Evolutionary conservation across 148 eudicot genomes (phyloP), one percentile per base, ranked within the genome.

Genomic region (Drosera capensis): DNA sequence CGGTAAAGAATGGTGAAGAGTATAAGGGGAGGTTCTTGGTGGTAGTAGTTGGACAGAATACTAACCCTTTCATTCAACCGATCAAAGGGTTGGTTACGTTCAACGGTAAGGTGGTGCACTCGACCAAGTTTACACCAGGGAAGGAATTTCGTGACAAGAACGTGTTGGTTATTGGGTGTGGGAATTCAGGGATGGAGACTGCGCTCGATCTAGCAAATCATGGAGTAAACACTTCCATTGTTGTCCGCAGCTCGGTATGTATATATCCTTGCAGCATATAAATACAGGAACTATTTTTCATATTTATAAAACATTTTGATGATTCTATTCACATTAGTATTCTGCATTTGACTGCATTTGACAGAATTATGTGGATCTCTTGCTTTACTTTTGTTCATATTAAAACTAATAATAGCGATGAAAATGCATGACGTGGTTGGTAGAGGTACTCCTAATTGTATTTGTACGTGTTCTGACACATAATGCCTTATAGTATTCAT

Each of bases 111-210:
- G 57, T 75, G 18, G 18, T 75, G 1, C 97, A 88, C 26, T 77
- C 92, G 0, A 88, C 79, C 0, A 34, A 53, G n/a, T 88, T 49
- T 17, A 88, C 65, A 25, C 34, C 34, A 14, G 97, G 97, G 2
- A 41, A 71, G 37, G 68, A 43, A 43, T 88, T 53, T 55, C 2
- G 18, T 7, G 68, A 56, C 1, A 65, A 75, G 43, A 56, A 40
- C 14, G 93, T 80, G 5, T 62, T 88, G 65, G 87, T 88, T 12
- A 77, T 88, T 41, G 97, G 97, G 13, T 57, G 70, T 23, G 94
- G 97, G 14, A 88, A 88, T 59, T 88, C 97, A 7, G 97, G 92
- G 0, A 78, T 75, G 80, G 96, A 88, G 49, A 83, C 83, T 60
- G 71, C 77, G 15, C 46, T 70, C 35, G 96, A 88, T 71, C 67